A percentile compares a stretch with the other conserved stretches of the same genome.
Conservation (phyloP, 2,329 filamentous ascomycete genomes). For the Alternaria angustiovoidea region DNA sequence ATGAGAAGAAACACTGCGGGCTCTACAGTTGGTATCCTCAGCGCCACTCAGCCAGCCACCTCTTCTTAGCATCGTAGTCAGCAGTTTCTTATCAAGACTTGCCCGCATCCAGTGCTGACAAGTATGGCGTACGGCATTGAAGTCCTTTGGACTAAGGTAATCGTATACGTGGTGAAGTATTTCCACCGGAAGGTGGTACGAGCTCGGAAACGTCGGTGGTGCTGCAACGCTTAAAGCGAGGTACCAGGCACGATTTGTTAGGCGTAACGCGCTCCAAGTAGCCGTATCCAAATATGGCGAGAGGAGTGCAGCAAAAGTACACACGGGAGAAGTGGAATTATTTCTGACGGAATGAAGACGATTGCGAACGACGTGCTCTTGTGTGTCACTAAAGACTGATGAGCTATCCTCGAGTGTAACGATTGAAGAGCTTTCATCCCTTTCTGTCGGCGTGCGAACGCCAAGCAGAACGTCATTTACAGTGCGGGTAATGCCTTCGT, state of each 20-base stretch:
- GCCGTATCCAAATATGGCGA: conserved; percentile 24
- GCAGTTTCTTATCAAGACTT: conserved; percentile 61
- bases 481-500: conserved; percentile 28
- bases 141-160: conserved; percentile 59
- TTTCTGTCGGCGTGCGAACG: conserved; percentile 28
- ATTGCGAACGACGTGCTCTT: not conserved
- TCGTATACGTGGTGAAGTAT: conserved; percentile 59
- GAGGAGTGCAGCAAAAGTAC: conserved; percentile 9
- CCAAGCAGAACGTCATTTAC: conserved; percentile 40
- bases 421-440: conserved; percentile 17
- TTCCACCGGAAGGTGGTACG: conserved; percentile 55
- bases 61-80: conserved; percentile 63
- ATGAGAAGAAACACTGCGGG: not conserved
- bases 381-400: not conserved
- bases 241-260: conserved; percentile 49
- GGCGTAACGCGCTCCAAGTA: conserved; percentile 35
- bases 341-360: not conserved
- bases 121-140: conserved; percentile 67
- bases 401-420: conserved; percentile 9
- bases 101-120: conserved; percentile 68
- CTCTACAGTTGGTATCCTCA: conserved; percentile 1
- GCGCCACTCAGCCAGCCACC: conserved; percentile 58
- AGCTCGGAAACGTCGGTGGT: conserved; percentile 36
- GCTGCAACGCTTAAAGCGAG: conserved; percentile 31
- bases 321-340: not conserved